A percentile compares a stretch with the other conserved stretches of the same genome.
These are phyloP conservation scores for Candida corydali DNA, from an alignment of 805 yeast species.

Conservation along the genomic window DNA sequence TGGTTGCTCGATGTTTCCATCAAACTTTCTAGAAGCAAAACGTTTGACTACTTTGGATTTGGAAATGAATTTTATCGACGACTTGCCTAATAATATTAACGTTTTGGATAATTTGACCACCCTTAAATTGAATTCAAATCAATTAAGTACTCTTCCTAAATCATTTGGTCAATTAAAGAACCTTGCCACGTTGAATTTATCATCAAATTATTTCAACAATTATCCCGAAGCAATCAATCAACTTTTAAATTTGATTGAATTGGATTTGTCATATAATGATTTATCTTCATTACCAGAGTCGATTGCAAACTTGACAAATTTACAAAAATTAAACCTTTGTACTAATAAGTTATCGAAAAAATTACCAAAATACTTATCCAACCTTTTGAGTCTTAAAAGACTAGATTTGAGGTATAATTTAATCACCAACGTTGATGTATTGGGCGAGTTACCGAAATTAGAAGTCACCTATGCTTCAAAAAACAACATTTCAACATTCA, in stretches of 20 bases:
- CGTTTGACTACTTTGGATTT: constrained; percentile 65
- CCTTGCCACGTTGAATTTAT: constrained; percentile 61
- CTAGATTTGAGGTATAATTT: constrained; percentile 77
- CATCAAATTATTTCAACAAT: constrained; percentile 65
- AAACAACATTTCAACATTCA: constrained; percentile 69
- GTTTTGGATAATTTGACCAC: constrained; percentile 51
- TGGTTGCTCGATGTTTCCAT: constrained; percentile 72
- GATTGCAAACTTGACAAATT: constrained; percentile 52
- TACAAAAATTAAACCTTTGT: constrained; percentile 69
- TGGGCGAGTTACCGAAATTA: constrained; percentile 54
- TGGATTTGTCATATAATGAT: constrained; percentile 81
- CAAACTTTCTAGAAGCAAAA: constrained; percentile 64
- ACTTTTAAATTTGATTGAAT: constrained; percentile 53
- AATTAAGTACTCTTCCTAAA: constrained; percentile 57
- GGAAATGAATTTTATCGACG: constrained; percentile 72
- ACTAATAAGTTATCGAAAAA: constrained; percentile 60
- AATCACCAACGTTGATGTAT: constrained; percentile 48
- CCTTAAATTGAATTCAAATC: constrained; percentile 72
- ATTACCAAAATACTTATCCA: constrained; percentile 50
- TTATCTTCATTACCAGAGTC: constrained; percentile 58
- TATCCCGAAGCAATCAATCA: constrained; percentile 66
- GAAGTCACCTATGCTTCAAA: constrained; percentile 74
- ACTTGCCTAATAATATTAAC: constrained; percentile 54
- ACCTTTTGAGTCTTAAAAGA: constrained; percentile 55
- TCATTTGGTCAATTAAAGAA: constrained; percentile 52